Percentiles rank a stretch among this genome's conserved stretches.
Evolutionary conservation across 495 filamentous ascomycete genomes (phyloP).

Genomic region (Bathelium albidoporum): DNA sequence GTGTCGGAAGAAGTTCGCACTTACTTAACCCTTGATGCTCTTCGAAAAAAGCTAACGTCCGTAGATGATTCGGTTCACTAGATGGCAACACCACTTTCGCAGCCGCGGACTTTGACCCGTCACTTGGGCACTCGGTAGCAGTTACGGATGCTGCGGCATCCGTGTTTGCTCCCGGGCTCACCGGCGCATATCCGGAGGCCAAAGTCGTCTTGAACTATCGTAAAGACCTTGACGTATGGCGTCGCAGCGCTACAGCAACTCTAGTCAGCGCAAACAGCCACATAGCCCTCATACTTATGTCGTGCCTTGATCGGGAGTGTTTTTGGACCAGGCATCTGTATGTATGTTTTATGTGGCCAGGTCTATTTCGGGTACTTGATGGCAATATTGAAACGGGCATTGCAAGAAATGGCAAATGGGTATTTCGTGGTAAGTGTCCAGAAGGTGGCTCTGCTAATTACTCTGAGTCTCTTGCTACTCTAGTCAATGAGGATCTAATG

Average conservation of each 20-base stretch:
- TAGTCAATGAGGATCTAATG: background rate
- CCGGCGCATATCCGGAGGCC: constrained; percentile 9
- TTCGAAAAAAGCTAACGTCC: background rate
- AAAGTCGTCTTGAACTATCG: constrained; percentile 2
- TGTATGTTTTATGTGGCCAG: constrained; percentile 12
- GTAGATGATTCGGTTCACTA: background rate
- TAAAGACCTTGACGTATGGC: constrained; percentile 5
- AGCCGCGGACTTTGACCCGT: constrained; percentile 1
- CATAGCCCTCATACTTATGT: constrained; percentile 5
- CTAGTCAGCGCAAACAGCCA: background rate
- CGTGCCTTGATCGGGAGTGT: constrained; percentile 4
- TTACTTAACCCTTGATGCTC: background rate
- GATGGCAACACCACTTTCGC: constrained; percentile 10
- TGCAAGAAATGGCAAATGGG: constrained; percentile 19
- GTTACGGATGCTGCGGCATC: constrained; percentile 2
- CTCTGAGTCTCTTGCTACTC: background rate
- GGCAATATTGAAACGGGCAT: constrained; percentile 12
- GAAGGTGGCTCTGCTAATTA: background rate
- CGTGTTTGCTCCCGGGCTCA: constrained; percentile 5
- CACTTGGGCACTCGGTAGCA: constrained; percentile 2
- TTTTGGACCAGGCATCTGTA: constrained; percentile 17
- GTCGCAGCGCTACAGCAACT: background rate
- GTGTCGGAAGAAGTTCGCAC: constrained; percentile 16
- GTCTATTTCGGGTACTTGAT: constrained; percentile 14
- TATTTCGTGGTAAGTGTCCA: constrained; percentile 7